A percentile compares a stretch with the other conserved stretches of the same genome.
Conservation (phyloP, 306 rosid species). For the Rubus parviflorus region DNA sequence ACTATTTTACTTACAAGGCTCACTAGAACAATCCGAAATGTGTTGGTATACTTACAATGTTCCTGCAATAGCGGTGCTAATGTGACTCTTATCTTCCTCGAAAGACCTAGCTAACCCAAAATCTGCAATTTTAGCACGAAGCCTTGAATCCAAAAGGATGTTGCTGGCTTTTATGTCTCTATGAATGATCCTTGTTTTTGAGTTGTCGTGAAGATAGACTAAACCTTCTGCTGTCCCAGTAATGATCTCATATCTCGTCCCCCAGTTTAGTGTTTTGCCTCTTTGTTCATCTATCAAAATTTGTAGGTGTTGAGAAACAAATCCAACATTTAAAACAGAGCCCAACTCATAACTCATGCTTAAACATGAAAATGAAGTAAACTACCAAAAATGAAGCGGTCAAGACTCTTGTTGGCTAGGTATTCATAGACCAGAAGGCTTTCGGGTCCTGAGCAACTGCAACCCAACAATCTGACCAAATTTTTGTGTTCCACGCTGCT, state of each 20-base stretch:
- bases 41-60: constrained; percentile 53
- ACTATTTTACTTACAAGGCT: background rate
- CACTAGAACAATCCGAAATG: background rate
- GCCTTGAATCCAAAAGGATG: constrained; percentile 71
- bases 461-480: constrained; percentile 77
- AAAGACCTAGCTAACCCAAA: constrained; percentile 94
- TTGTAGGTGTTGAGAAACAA: background rate
- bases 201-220: constrained; percentile 77
- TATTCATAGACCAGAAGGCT: constrained; percentile 86
- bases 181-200: constrained; percentile 68
- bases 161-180: constrained; percentile 95
- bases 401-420: constrained; percentile 83
- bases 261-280: constrained; percentile 75
- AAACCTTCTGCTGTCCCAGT: constrained; percentile 82
- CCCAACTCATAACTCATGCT: background rate
- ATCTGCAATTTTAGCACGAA: constrained; percentile 90
- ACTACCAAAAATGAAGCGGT: constrained; percentile 79
- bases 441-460: constrained; percentile 95
- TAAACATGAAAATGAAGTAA: constrained; percentile 2
- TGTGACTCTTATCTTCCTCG: constrained; percentile 84
- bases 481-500: constrained; percentile 85
- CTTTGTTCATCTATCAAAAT: constrained; percentile 46
- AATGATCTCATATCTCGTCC: constrained; percentile 66
- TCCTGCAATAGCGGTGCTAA: constrained; percentile 95
- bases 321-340: background rate